phyloP scores from a whole-genome alignment of 495 filamentous ascomycete species.

The Hypoxylon crocopeplum region DNA sequence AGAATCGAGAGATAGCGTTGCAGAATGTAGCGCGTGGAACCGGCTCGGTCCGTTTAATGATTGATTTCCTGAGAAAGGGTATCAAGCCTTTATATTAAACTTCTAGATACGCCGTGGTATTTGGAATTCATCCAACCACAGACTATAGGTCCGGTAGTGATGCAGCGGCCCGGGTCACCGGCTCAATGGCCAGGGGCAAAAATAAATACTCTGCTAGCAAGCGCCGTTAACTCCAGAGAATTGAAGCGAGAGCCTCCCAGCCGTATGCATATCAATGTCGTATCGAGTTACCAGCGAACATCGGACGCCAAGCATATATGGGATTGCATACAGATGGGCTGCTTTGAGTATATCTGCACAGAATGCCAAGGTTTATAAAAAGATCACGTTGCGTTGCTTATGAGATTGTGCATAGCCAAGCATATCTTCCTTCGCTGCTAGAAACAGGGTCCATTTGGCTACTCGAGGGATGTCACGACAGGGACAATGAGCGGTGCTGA shows the following conservation, averaged over 20 bases:
- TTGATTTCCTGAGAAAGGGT: slow-evolving; percentile 12
- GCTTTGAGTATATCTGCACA: not conserved
- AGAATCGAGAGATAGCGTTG: slow-evolving; percentile 20
- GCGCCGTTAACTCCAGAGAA: slow-evolving; percentile 4
- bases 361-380: not conserved
- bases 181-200: slow-evolving; percentile 6
- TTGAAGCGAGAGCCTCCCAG: slow-evolving; percentile 11
- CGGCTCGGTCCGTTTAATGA: slow-evolving; percentile 34
- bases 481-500: no score
- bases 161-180: slow-evolving; percentile 21
- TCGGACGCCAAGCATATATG: no score
- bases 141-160: slow-evolving; percentile 11
- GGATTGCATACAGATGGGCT: not conserved
- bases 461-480: not conserved
- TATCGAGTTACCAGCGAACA: not conserved
- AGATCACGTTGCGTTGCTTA: not conserved
- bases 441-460: not conserved
- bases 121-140: slow-evolving; percentile 30
- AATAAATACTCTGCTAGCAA: not conserved
- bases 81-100: slow-evolving; percentile 28
- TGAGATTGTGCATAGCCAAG: not conserved
- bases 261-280: slow-evolving; percentile 14
- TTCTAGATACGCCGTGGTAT: slow-evolving; percentile 12
- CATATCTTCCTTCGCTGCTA: not conserved
- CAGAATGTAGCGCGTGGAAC: slow-evolving; percentile 13